phyloP scores from a whole-genome alignment of 2,329 filamentous ascomycete species.

The Pseudocercospora macadamiae region DNA sequence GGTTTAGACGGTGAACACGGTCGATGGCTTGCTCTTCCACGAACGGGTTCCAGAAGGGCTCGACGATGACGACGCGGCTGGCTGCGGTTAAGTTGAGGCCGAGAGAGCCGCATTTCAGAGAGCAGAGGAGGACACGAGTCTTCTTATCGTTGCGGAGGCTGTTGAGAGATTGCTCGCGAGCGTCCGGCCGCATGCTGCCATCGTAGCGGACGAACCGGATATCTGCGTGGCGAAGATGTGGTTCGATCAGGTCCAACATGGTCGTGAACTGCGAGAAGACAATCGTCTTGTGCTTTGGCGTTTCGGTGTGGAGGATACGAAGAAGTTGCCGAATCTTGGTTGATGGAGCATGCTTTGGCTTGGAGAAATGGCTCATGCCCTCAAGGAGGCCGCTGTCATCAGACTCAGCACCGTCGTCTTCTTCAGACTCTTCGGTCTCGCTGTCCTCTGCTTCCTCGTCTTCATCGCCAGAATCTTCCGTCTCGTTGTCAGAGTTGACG shows the following conservation, averaged over 20 bases:
- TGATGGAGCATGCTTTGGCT: conserved; percentile 65
- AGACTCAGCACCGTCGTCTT: conserved; percentile 45
- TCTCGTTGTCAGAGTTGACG: conserved; percentile 27
- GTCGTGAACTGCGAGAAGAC: conserved; percentile 98
- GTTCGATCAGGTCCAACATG: conserved; percentile 95
- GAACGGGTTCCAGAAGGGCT: conserved; percentile 98
- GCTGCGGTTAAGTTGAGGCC: conserved; percentile 94
- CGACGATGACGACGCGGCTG: conserved; percentile 88
- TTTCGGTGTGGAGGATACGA: conserved; percentile 77
- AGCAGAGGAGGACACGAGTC: conserved; percentile 86
- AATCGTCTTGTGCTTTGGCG: conserved; percentile 87
- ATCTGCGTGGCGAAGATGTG: conserved; percentile 75
- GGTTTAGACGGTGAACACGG: conserved; percentile 95
- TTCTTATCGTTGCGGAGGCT: conserved; percentile 72
- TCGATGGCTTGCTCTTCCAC: conserved; percentile 99
- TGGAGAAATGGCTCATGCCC: conserved; percentile 27
- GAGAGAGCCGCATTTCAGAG: conserved; percentile 88
- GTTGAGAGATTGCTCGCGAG: conserved; percentile 81
- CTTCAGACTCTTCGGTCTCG: conserved; percentile 43
- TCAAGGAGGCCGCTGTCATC: conserved; percentile 42
- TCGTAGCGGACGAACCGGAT: conserved; percentile 89
- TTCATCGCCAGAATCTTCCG: conserved; percentile 61
- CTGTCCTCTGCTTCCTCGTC: conserved; percentile 46
- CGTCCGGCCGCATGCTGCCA: conserved; percentile 91
- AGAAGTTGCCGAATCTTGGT: conserved; percentile 91